A percentile compares a stretch with the other conserved stretches of the same genome.
Evolutionary conservation across 2,329 filamentous ascomycete genomes (phyloP).

Genomic region (Cryoendolithus antarcticus): DNA sequence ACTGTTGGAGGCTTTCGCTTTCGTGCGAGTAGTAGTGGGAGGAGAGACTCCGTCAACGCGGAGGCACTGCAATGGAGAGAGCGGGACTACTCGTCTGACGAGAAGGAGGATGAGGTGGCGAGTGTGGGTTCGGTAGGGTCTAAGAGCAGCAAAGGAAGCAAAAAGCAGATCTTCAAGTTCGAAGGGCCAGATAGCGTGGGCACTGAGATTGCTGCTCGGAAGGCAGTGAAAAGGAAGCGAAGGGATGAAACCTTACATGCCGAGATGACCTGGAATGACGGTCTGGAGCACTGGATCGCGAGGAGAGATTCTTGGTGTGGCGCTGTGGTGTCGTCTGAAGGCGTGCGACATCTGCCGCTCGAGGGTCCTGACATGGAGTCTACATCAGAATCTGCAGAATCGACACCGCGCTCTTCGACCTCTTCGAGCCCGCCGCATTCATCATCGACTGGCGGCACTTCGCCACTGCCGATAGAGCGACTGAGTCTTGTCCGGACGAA

Average conservation of each 20-base stretch:
- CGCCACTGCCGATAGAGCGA: slow-evolving; percentile 3
- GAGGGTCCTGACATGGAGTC: slow-evolving; percentile 1
- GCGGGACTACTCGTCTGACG: slow-evolving; percentile 29
- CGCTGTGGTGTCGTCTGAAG: slow-evolving; percentile 29
- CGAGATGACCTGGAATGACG: slow-evolving; percentile 59
- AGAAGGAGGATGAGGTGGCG: slow-evolving; percentile 13
- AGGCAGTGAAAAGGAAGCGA: slow-evolving; percentile 24
- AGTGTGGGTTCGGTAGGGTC: slow-evolving; percentile 5
- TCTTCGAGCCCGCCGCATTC: slow-evolving; percentile 13
- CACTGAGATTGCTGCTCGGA: slow-evolving; percentile 20
- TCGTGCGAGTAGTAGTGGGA: too few relatives aligned
- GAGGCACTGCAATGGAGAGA: slow-evolving; percentile 31
- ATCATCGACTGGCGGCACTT: slow-evolving; percentile 8
- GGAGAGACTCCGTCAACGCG: too few relatives aligned
- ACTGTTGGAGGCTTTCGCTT: too few relatives aligned
- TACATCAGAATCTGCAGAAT: slow-evolving; percentile 1
- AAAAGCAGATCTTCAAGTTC: slow-evolving; percentile 21
- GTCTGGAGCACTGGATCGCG: slow-evolving; percentile 65
- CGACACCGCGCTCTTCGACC: slow-evolving; percentile 27
- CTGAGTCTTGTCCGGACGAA: too few relatives aligned
- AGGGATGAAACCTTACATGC: slow-evolving; percentile 25
- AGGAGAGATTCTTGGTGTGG: slow-evolving; percentile 78
- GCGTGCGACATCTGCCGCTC: neutral
- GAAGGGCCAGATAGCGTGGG: slow-evolving; percentile 35
- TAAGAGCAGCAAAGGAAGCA: slow-evolving; percentile 14